phyloP scores from a whole-genome alignment of 2,329 filamentous ascomycete genomes.

The Aspergillus ruber region DNA sequence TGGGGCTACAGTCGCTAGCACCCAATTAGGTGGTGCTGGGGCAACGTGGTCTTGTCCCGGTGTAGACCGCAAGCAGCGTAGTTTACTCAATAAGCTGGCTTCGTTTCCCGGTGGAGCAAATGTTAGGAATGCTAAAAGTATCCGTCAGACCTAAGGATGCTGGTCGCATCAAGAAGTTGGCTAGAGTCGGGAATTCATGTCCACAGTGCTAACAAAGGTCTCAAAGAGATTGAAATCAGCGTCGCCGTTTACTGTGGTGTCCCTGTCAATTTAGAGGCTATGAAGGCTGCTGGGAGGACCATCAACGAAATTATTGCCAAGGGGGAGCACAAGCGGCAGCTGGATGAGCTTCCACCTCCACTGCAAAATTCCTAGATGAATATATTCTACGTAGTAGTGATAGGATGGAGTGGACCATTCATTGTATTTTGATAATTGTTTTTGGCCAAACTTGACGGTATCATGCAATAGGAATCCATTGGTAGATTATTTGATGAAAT shows the following conservation, averaged over 20 bases:
- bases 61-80: not conserved
- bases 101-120: not conserved
- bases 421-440: no score
- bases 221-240: slow-evolving; percentile 52
- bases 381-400: no score
- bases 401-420: no score
- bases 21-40: not conserved
- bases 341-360: not conserved
- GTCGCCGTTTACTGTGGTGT: slow-evolving; percentile 41
- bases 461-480: no score
- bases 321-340: slow-evolving; percentile 14
- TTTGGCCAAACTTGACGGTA: no score
- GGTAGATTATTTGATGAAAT: no score
- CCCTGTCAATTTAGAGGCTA: slow-evolving; percentile 39
- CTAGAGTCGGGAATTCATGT: slow-evolving; percentile 55
- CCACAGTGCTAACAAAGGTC: slow-evolving; percentile 55
- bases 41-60: not conserved
- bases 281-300: slow-evolving; percentile 24
- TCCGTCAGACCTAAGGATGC: slow-evolving; percentile 48
- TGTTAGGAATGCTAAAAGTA: not conserved
- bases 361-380: no score
- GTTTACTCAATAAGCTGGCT: slow-evolving; percentile 1
- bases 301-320: slow-evolving; percentile 22
- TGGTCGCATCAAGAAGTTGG: slow-evolving; percentile 51
- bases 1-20: no score